Evolutionary conservation across 768 basidiomycete genomes (phyloP).

Genomic region (Lactifluus echinatus): DNA sequence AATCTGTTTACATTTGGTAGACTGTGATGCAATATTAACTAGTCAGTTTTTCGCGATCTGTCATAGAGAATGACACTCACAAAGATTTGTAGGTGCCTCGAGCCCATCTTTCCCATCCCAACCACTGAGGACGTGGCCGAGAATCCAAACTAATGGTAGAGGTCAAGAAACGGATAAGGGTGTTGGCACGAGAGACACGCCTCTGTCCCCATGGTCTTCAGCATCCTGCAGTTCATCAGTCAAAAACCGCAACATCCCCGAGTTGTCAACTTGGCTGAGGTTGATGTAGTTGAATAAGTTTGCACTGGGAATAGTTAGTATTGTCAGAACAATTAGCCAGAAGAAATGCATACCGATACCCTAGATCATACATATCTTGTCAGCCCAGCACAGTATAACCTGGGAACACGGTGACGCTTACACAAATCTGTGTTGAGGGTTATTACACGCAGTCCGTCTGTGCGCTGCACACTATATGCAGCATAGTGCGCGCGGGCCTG

Average conservation of each 20-base stretch:
- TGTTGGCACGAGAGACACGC: constrained; percentile 26
- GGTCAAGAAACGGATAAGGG: not conserved
- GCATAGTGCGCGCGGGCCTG: constrained; percentile 61
- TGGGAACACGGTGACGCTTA: constrained; percentile 29
- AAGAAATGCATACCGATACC: constrained; percentile 22
- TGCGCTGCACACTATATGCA: constrained; percentile 60
- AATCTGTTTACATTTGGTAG: constrained; percentile 39
- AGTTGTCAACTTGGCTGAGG: constrained; percentile 55
- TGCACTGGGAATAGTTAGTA: constrained; percentile 30
- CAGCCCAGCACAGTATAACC: constrained; percentile 1
- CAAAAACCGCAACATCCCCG: constrained; percentile 69
- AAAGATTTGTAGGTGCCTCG: constrained; percentile 57
- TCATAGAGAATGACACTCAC: constrained; percentile 31
- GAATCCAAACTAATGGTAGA: constrained; percentile 35
- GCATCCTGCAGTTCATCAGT: constrained; percentile 73
- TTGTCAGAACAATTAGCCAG: not conserved
- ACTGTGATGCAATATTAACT: constrained; percentile 24
- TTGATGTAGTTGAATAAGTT: constrained; percentile 79
- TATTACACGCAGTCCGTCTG: constrained; percentile 61
- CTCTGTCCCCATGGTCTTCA: constrained; percentile 67
- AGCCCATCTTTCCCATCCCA: constrained; percentile 69
- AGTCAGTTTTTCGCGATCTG: not conserved
- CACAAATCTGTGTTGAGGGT: constrained; percentile 73
- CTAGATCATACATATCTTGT: constrained; percentile 6
- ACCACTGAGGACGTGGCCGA: constrained; percentile 50